Conservation (phyloP, 441 rosid genomes). For the Euphorbia celastroides region DNA sequence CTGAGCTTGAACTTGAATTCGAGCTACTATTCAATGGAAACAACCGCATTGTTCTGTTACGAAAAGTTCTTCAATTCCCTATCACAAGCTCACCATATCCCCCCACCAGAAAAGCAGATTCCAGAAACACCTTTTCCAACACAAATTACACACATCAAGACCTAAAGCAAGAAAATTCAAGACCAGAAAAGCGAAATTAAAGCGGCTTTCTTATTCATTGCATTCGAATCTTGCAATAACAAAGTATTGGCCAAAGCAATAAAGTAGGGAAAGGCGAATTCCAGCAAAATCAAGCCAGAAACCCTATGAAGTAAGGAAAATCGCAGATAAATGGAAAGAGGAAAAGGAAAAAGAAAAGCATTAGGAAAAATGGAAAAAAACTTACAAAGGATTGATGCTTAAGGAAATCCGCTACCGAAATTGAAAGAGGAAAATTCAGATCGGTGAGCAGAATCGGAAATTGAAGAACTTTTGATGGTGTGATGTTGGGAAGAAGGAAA, state of each 20-base stretch:
- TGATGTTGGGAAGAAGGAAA: neutral
- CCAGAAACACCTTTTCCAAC: constrained; percentile 1
- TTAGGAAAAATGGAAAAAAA: neutral
- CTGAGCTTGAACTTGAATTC: constrained; percentile 27
- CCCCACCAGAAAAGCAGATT: constrained; percentile 6
- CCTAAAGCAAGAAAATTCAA: neutral
- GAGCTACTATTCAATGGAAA: constrained; percentile 49
- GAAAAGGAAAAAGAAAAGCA: too few species aligned
- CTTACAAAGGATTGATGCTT: constrained; percentile 3
- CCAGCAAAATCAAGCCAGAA: constrained; percentile 9
- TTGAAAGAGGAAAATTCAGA: constrained; percentile 4
- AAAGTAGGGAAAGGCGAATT: neutral
- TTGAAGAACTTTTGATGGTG: constrained; percentile 9
- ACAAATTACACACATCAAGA: neutral
- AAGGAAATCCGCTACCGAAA: too few species aligned
- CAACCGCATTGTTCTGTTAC: constrained; percentile 50
- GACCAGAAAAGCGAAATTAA: neutral
- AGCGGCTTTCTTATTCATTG: neutral
- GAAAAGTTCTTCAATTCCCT: constrained; percentile 8
- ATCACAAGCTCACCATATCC: constrained; percentile 36
- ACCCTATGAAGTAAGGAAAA: neutral
- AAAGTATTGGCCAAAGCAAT: constrained; percentile 11
- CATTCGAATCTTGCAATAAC: constrained; percentile 7
- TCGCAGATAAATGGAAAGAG: neutral
- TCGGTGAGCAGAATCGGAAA: constrained; percentile 3